Base-by-base conservation (phyloP, 2,329 filamentous ascomycete species). In the Ilyonectria mors-panacis region DNA sequence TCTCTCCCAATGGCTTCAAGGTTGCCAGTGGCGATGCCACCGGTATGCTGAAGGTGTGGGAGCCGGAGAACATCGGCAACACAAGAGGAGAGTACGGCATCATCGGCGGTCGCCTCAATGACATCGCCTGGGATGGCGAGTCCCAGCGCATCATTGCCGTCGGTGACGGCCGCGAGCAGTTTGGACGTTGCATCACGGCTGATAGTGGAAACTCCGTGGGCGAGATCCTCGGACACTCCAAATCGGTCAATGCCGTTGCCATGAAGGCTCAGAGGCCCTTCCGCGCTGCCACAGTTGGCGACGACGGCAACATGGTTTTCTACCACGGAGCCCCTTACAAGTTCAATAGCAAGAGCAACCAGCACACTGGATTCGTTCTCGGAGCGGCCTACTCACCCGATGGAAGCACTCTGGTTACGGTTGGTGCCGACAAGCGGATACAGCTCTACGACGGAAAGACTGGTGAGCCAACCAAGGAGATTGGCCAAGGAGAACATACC, bases 361-460 rank as follows among this genome's bases (percentile, higher is more conserved):
- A 94, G 76, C 96, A 99, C 81, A 93, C 91, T 77, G 94, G 95
- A 68, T 98, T 97, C 79, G 91, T 98, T 19, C 93, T 95, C 75
- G 94, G 93, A 30, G 90, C 94, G 5, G 93, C 91, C 2, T 99
- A 98, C 81, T 95, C 94, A 30, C 95, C 95, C 0, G 95, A 98
- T 78, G 96, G 96, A 53, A 90, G 86, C 45, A 85, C 86, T 42
- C 85, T 99, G 68, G 93, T 96, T 37, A 97, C 93, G 59, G 95
- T 98, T 2, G 95, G 96, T 42, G 94, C 93, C n/a, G 96, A 99
- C 81, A 91, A 91, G 79, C 90, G 89, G 78, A 97, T 99, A 71
- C 97, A 96, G 86, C 85, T 99, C 10, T 99, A 98, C 79, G 94
- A 99, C 79, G 96, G 95, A 69, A 97, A 97, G 87, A 97, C 94